Percentiles rank a stretch among this genome's conserved stretches.
phyloP scores from a whole-genome alignment of 139 green algal species.

The Asterochloris sp. region DNA sequence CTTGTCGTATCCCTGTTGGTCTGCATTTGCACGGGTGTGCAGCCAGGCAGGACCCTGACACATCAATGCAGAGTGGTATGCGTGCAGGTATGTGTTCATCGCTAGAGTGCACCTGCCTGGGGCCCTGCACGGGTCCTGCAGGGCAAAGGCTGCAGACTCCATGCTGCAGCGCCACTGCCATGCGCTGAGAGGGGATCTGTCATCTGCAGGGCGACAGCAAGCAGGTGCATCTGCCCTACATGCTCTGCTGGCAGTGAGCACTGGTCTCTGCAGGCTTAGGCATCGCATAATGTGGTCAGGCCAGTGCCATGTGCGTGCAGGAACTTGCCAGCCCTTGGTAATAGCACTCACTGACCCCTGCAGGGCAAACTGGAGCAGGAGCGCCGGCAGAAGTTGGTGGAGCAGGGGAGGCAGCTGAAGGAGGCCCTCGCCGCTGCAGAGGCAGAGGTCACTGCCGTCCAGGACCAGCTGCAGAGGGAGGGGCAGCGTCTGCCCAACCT shows the following conservation, averaged over 20 bases:
- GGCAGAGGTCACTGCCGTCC: slow-evolving; percentile 43
- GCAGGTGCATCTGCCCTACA: not conserved
- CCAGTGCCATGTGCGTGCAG: not conserved
- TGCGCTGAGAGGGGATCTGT: too few species aligned
- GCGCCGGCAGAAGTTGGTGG: slow-evolving; percentile 63
- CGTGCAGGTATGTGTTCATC: too few species aligned
- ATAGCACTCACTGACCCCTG: not conserved
- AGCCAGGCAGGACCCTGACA: too few species aligned
- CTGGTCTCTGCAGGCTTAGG: not conserved
- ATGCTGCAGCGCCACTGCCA: too few species aligned
- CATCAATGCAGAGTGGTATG: too few species aligned
- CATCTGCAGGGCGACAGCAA: not conserved
- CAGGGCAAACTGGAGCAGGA: slow-evolving; percentile 87
- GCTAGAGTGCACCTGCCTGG: too few species aligned
- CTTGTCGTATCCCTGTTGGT: too few species aligned
- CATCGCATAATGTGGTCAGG: not conserved
- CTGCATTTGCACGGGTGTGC: too few species aligned
- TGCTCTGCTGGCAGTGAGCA: too few species aligned
- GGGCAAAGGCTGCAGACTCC: too few species aligned
- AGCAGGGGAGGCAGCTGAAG: slow-evolving; percentile 89
- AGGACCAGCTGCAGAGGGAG: slow-evolving; percentile 83
- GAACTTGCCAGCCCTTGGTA: not conserved
- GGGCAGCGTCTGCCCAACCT: slow-evolving; percentile 91
- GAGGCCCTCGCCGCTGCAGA: slow-evolving; percentile 78
- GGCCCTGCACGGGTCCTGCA: too few species aligned